Base-by-base conservation (phyloP, 2,329 filamentous ascomycete genomes). In the Aspergillus pseudoviridinutans region DNA sequence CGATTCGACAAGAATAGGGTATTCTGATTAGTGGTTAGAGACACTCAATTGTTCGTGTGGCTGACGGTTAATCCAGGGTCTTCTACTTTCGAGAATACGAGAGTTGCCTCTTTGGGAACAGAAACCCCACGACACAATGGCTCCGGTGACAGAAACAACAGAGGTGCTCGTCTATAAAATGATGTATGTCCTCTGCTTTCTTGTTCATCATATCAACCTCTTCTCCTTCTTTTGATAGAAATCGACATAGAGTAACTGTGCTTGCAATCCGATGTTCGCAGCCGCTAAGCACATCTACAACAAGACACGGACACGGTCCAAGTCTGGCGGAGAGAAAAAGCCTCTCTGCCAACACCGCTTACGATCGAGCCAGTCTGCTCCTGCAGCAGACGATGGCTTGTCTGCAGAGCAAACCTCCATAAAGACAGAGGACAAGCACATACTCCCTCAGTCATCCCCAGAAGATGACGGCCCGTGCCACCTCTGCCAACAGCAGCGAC, bases 401-500 rank as follows among this genome's bases (percentile, higher is more conserved):
- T 22, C n/a, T 24, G 12, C 8, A 2, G 42, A 20, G 20, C n/a
- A 3, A 46, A 4, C 22, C 17, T 20, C 42, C 3, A 9, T 12
- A 46, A 38, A 17, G 5, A 24, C 29, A 41, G 50, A 22, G 17
- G 42, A 28, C n/a, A 20, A 10, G 42, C n/a, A 24, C 10, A 46
- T 46, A 46, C 4, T 22, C 17, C 17, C 32, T 10, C 50, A 22
- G 20, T 20, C 5, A 10, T n/a, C 32, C n/a, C n/a, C 10, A 29
- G 51, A 32, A 53, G 55, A 17, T 5, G 14, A 35, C 32, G 14
- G 14, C 12, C 14, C 14, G 20, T 65, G 62, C 51, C 41, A 41
- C 4, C 17, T 56, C 24, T 74, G 72, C 57, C 66, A 67, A 51
- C 57, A 71, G 49, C 68, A 78, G 50, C 74, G 73, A 51, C 70